Percentiles rank a stretch among this genome's conserved stretches.
Evolutionary conservation across 208 protist species (phyloP).

Genomic region (Crithidia mellificae): DNA sequence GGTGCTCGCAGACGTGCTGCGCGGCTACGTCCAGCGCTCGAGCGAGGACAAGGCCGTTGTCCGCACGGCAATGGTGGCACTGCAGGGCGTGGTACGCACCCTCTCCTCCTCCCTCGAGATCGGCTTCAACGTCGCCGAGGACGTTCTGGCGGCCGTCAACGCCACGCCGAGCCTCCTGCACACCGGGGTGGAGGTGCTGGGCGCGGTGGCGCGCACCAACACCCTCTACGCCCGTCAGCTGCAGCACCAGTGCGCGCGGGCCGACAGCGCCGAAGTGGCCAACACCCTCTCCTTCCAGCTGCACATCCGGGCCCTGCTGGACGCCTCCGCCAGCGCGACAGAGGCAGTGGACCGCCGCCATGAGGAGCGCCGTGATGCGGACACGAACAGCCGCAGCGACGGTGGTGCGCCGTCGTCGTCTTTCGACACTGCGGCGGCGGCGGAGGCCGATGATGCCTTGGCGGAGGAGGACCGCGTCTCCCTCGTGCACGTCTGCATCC

Average conservation of each 20-base stretch:
- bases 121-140: slow-evolving; percentile 38
- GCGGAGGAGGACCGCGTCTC: slow-evolving; percentile 31
- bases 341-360: background rate
- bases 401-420: no score
- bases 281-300: slow-evolving; percentile 30
- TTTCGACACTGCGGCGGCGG: background rate
- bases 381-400: background rate
- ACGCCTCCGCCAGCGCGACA: slow-evolving; percentile 6
- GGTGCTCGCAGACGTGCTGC: slow-evolving; percentile 45
- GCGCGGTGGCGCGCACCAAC: slow-evolving; percentile 39
- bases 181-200: slow-evolving; percentile 37
- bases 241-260: slow-evolving; percentile 29
- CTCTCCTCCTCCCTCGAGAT: slow-evolving; percentile 55
- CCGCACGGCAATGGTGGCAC: slow-evolving; percentile 58
- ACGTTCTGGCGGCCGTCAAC: slow-evolving; percentile 43
- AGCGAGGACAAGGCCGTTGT: slow-evolving; percentile 41
- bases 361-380: background rate
- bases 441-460: slow-evolving; percentile 9
- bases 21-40: slow-evolving; percentile 45
- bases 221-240: slow-evolving; percentile 34
- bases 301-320: slow-evolving; percentile 29
- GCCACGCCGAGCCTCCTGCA: slow-evolving; percentile 42
- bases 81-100: slow-evolving; percentile 47
- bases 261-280: slow-evolving; percentile 25
- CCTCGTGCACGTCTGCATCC: slow-evolving; percentile 30